Conservation (phyloP, 225 moss, liverwort and hornwort genomes). For the Pleurozium schreberi region DNA sequence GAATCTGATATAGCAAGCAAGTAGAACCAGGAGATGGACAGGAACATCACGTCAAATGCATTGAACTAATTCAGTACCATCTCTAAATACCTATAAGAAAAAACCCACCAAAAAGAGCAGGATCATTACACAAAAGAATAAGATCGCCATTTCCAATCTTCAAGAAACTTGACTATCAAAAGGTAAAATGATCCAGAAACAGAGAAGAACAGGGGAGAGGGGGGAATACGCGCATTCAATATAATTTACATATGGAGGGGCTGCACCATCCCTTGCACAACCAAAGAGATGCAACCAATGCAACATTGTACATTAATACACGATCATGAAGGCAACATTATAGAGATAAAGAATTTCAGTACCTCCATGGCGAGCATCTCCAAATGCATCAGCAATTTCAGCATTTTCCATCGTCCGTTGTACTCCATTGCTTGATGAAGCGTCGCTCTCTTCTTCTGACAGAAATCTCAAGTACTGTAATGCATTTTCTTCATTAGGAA, state of each 20-base stretch:
- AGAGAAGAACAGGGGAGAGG: neutral
- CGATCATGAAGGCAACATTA: neutral
- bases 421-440: constrained; percentile 34
- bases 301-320: neutral
- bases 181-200: neutral
- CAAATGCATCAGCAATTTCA: neutral
- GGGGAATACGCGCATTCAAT: neutral
- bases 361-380: constrained; percentile 8
- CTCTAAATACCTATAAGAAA: neutral
- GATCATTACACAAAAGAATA: neutral
- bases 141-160: neutral
- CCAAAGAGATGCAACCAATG: neutral
- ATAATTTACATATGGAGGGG: neutral
- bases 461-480: constrained; percentile 51
- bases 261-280: neutral
- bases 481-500: neutral
- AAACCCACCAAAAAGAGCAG: neutral
- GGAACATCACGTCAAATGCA: neutral
- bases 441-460: constrained; percentile 30
- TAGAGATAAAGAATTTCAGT: neutral
- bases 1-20: constrained; percentile 10
- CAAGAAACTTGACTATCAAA: neutral
- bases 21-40: neutral
- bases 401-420: constrained; percentile 6
- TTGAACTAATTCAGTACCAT: neutral